Conservation (phyloP, 176 grass and related monocot species). For the Cymbopogon citratus region DNA sequence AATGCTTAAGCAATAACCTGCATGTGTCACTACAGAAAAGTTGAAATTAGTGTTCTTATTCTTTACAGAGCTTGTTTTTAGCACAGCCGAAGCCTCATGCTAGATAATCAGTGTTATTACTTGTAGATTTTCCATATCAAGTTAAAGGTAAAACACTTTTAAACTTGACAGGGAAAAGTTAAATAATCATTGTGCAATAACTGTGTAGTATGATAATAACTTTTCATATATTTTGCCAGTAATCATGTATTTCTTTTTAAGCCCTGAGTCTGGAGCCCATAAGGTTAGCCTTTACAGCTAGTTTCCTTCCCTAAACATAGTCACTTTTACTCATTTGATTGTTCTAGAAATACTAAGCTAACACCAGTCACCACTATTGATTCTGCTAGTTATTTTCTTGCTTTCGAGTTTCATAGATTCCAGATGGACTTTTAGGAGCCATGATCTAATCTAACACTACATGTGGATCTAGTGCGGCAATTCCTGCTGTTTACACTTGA, state of each 20-base stretch:
- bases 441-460: not conserved
- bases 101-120: not conserved
- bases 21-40: not conserved
- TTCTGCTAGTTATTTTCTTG: not conserved
- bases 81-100: not conserved
- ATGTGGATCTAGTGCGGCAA: not conserved
- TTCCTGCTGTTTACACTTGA: not conserved
- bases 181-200: not conserved
- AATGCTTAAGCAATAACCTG: conserved; percentile 9
- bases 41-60: not conserved
- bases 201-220: not conserved
- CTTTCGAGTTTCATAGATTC: not conserved
- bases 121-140: not conserved
- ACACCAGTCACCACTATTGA: not conserved
- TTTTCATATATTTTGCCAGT: not conserved
- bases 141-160: not conserved
- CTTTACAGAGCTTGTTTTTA: not conserved
- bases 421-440: not conserved
- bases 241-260: not conserved
- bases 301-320: not conserved
- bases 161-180: not conserved
- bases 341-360: conserved; percentile 16
- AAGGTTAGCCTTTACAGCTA: not conserved
- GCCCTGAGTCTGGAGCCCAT: not conserved
- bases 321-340: not conserved